Percentiles rank a stretch among this genome's conserved stretches.
Conservation (phyloP, 2,329 filamentous ascomycete species). For the Stachybotrys chartarum region DNA sequence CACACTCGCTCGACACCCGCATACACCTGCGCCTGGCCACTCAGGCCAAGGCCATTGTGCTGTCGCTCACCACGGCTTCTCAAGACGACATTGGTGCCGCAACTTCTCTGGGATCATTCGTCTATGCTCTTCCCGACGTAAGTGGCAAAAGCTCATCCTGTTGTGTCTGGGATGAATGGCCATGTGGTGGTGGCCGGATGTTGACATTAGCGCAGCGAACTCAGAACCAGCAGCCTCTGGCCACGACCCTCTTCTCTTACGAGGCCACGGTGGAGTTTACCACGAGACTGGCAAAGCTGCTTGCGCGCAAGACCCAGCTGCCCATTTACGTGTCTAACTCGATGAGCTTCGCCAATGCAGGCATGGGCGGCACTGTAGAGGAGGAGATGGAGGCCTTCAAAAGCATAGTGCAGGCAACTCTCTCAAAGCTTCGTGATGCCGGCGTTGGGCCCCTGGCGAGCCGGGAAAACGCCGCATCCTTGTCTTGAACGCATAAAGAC, state of each 20-base stretch:
- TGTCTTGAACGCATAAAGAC: not conserved
- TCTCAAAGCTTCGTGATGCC: slow-evolving; percentile 17
- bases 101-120: slow-evolving; percentile 73
- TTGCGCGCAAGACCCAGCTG: slow-evolving; percentile 64
- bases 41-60: slow-evolving; percentile 47
- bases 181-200: slow-evolving; percentile 5
- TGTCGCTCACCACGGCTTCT: slow-evolving; percentile 55
- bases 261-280: slow-evolving; percentile 80
- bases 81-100: slow-evolving; percentile 42
- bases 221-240: slow-evolving; percentile 56
- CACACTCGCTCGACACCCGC: slow-evolving; percentile 51
- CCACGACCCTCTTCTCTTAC: slow-evolving; percentile 71
- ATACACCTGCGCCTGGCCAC: slow-evolving; percentile 55
- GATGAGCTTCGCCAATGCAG: slow-evolving; percentile 65
- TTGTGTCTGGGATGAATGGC: not conserved
- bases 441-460: not conserved
- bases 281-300: slow-evolving; percentile 72
- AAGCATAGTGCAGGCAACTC: slow-evolving; percentile 62
- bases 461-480: not conserved
- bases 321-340: slow-evolving; percentile 92
- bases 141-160: slow-evolving; percentile 12
- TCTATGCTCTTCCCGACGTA: slow-evolving; percentile 91
- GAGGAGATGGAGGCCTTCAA: slow-evolving; percentile 91
- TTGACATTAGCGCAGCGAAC: slow-evolving; percentile 31
- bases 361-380: slow-evolving; percentile 74